Evolutionary conservation across 176 grass and related monocot species (phyloP), one percentile per base, ranked within the genome.

Genomic region (Lolium rigidum): DNA sequence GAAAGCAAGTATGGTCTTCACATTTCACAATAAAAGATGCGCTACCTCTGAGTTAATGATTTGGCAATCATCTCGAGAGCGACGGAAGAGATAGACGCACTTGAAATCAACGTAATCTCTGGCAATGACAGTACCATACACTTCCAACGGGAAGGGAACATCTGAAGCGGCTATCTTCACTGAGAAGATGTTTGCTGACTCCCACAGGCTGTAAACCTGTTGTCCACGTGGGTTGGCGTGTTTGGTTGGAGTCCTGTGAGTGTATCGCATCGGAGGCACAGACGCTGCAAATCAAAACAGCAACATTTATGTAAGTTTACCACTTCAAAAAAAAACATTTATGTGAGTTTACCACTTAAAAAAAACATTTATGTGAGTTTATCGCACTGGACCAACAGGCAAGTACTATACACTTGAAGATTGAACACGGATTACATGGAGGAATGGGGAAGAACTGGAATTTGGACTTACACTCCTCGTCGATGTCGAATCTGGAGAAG

Each of bases 51-150:
- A 69, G 35, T 41, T 8, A 9, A 69, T 69, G 41, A 72, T 10
- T 47, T 72, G 69, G 69, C 10, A 72, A 12, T 72, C 39, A 39
- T 72, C 69, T 22, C 69, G 20, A 24, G 69, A 22, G 41, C 69
- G 69, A 21, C 10, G 39, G 5, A 46, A 72, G 69, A 72, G 69
- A 72, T 72, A 47, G 69, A 72, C 69, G 47, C 69, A 72, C 69
- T 72, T 72, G 69, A 21, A 47, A 72, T 72, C 69, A 12, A 72
- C 9, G 69, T 72, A 46, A 72, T 72, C 69, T 47, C 69, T 72
- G 0, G 69, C 69, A 70, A 72, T 72, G 1, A 72, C 69, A 72
- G 69, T 47, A 24, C 69, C 69, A 72, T 72, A 72, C 10, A 72
- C 41, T 6, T 72, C 6, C 14, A 72, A 47, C 41, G 69, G 69